Percentiles rank a stretch among this genome's conserved stretches.
Conservation (phyloP, 176 grass and related monocot species). For the Alopecurus myosuroides region DNA sequence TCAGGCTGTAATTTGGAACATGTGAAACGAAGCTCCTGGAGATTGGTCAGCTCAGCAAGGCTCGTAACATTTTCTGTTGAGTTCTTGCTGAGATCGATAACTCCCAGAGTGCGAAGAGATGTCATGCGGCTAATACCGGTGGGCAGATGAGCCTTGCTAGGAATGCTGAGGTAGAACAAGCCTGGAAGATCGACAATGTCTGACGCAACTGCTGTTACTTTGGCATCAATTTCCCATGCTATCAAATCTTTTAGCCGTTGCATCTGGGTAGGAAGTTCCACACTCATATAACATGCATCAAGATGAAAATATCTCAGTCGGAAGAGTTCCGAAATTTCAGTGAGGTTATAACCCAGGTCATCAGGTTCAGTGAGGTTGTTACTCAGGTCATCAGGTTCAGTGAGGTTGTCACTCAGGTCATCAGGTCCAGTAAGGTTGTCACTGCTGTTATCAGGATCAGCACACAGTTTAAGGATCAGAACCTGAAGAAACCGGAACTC, state of each 20-base stretch:
- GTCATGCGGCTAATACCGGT: neutral
- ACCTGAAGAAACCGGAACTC: neutral
- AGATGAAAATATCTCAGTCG: neutral
- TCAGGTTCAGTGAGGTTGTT: neutral
- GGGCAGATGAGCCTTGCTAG: neutral
- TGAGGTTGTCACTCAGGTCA: neutral
- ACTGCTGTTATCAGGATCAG: neutral
- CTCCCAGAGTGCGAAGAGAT: neutral
- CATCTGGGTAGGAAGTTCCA: neutral
- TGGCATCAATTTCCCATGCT: neutral
- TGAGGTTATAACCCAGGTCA: neutral
- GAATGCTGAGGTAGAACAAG: neutral
- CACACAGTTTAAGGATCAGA: neutral
- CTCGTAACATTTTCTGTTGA: neutral
- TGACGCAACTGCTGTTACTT: neutral
- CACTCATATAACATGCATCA: neutral
- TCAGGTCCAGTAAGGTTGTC: neutral
- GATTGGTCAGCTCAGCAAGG: neutral
- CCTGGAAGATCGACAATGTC: neutral
- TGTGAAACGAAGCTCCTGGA: neutral
- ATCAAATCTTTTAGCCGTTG: neutral
- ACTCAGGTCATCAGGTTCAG: neutral
- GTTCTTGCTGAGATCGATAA: neutral
- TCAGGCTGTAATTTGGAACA: neutral
- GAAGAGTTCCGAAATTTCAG: neutral